phyloP scores from a whole-genome alignment of 164 flowering plant species.

The Tetrastigma voinierianum region DNA sequence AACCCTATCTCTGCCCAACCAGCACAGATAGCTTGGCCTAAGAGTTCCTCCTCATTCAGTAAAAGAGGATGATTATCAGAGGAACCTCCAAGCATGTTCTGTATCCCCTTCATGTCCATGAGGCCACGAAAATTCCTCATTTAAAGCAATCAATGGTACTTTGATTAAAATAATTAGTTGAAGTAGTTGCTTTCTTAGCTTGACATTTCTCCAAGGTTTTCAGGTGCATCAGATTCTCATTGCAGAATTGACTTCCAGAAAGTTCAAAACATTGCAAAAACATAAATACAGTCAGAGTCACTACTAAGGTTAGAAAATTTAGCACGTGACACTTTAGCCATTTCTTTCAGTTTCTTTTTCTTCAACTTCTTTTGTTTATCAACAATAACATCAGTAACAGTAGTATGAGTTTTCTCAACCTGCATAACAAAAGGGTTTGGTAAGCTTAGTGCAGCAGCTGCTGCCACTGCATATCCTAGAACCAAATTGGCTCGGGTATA shows the following conservation, averaged over 20 bases:
- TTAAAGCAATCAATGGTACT: slow-evolving; percentile 17
- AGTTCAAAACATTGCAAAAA: slow-evolving; percentile 82
- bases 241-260: slow-evolving; percentile 64
- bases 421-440: slow-evolving; percentile 61
- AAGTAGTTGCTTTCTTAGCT: slow-evolving; percentile 83
- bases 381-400: slow-evolving; percentile 13
- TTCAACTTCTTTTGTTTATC: slow-evolving; percentile 44
- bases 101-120: slow-evolving; percentile 67
- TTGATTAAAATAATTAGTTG: slow-evolving; percentile 59
- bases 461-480: slow-evolving; percentile 83
- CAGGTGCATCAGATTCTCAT: slow-evolving; percentile 50
- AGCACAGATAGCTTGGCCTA: slow-evolving; percentile 86
- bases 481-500: slow-evolving; percentile 60
- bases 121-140: slow-evolving; percentile 64
- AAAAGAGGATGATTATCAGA: slow-evolving; percentile 50
- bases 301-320: slow-evolving; percentile 73
- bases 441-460: slow-evolving; percentile 86
- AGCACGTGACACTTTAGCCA: slow-evolving; percentile 50
- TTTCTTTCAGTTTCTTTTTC: slow-evolving; percentile 64
- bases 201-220: slow-evolving; percentile 98
- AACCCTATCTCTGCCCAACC: slow-evolving; percentile 98
- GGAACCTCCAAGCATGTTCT: slow-evolving; percentile 65
- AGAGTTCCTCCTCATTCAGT: slow-evolving; percentile 66
- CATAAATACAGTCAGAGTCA: slow-evolving; percentile 73
- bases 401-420: slow-evolving; percentile 19